These are phyloP conservation scores for Telopea speciosissima DNA, from an alignment of 177 flowering plant genomes.

Conservation along the genomic window DNA sequence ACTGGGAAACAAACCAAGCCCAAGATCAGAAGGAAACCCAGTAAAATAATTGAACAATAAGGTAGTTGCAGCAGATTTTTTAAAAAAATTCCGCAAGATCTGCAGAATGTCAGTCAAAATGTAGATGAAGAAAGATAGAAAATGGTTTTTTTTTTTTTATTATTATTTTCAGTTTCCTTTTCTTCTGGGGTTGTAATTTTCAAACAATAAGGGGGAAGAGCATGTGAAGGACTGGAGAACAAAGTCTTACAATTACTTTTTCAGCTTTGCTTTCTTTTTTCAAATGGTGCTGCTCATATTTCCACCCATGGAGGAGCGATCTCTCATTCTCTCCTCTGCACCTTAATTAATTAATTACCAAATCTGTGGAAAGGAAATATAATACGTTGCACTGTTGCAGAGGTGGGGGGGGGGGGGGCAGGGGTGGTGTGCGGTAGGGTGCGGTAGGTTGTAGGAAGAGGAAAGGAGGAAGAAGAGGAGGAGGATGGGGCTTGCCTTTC, in stretches of 20 bases:
- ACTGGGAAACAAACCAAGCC: slow-evolving; percentile 19
- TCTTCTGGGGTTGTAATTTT: background rate
- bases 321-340: background rate
- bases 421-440: no score
- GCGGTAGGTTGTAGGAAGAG: no score
- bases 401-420: no score
- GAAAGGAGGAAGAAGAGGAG: no score
- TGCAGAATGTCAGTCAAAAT: slow-evolving; percentile 16
- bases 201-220: slow-evolving; percentile 3
- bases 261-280: slow-evolving; percentile 16
- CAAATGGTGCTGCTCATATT: slow-evolving; percentile 13
- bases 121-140: slow-evolving; percentile 7
- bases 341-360: background rate
- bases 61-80: background rate
- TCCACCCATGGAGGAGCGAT: slow-evolving; percentile 14
- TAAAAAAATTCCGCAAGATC: slow-evolving; percentile 3
- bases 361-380: background rate
- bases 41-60: slow-evolving; percentile 6
- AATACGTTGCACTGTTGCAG: background rate
- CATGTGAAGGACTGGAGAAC: slow-evolving; percentile 14
- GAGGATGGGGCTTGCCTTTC: no score
- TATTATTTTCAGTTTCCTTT: background rate
- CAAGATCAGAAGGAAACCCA: slow-evolving; percentile 10
- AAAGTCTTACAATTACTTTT: slow-evolving; percentile 11
- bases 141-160: slow-evolving; percentile 1